These are phyloP conservation scores for Ascochyta fabae DNA, from an alignment of 2,329 filamentous ascomycete species.

Conservation along the genomic window DNA sequence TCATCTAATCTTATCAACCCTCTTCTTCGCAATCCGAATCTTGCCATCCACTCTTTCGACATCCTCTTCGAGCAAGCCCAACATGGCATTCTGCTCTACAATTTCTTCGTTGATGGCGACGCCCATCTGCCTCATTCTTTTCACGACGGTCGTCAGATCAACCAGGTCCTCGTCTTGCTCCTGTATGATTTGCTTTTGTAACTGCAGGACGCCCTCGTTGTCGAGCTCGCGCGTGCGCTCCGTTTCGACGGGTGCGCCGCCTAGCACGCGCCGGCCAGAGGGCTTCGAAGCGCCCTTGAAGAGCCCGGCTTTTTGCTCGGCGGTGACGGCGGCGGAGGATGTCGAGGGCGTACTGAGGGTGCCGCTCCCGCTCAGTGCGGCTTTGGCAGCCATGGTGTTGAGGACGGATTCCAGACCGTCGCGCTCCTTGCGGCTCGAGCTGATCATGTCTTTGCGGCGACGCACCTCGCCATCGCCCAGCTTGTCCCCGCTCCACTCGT, in stretches of 20 bases:
- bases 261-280: slow-evolving; percentile 69
- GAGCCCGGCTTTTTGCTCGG: slow-evolving; percentile 45
- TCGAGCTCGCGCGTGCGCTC: slow-evolving; percentile 78
- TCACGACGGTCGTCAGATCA: slow-evolving; percentile 70
- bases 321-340: slow-evolving; percentile 42
- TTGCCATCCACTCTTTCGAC: slow-evolving; percentile 70
- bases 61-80: slow-evolving; percentile 71
- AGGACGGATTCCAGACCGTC: slow-evolving; percentile 78
- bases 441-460: slow-evolving; percentile 72
- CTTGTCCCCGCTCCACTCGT: slow-evolving; percentile 53
- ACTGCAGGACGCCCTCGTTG: slow-evolving; percentile 73
- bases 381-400: slow-evolving; percentile 65
- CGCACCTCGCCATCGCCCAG: slow-evolving; percentile 78
- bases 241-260: slow-evolving; percentile 75
- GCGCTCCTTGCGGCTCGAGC: slow-evolving; percentile 72
- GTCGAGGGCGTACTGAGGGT: slow-evolving; percentile 34
- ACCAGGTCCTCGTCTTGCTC: slow-evolving; percentile 78
- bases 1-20: slow-evolving; percentile 67
- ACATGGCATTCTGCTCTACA: slow-evolving; percentile 68
- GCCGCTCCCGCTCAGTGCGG: slow-evolving; percentile 49
- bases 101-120: slow-evolving; percentile 77
- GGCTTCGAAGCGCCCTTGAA: slow-evolving; percentile 39
- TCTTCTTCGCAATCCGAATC: slow-evolving; percentile 73
- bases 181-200: slow-evolving; percentile 76
- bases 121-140: slow-evolving; percentile 78